phyloP scores from a whole-genome alignment of 2,329 filamentous ascomycete species.

The Diaporthe sp. region DNA sequence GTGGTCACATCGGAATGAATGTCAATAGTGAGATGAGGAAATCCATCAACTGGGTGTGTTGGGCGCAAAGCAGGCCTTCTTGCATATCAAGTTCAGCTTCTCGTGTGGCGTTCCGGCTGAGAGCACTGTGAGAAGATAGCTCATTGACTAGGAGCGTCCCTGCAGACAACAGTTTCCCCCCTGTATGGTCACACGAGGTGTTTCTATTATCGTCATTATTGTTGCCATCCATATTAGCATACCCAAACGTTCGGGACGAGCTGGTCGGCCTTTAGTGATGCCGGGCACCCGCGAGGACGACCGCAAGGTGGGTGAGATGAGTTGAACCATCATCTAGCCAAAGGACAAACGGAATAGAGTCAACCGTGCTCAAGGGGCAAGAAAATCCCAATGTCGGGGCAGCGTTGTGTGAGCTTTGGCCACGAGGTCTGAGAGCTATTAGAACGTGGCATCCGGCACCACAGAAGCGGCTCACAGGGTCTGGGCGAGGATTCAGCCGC shows the following conservation, averaged over 20 bases:
- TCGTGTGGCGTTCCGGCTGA: slow-evolving; percentile 18
- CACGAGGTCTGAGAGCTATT: slow-evolving; percentile 7
- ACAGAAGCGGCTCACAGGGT: background rate
- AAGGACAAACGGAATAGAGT: background rate
- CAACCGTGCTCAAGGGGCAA: background rate
- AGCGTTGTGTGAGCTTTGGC: slow-evolving; percentile 14
- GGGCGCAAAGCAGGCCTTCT: background rate
- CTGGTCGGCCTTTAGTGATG: background rate
- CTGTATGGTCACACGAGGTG: background rate
- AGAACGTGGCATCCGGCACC: background rate
- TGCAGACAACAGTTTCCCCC: background rate
- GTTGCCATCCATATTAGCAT: background rate
- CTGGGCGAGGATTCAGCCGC: background rate
- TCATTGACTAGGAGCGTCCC: background rate
- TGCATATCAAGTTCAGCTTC: background rate
- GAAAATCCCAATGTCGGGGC: background rate
- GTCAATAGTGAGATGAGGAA: slow-evolving; percentile 5
- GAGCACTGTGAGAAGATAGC: background rate
- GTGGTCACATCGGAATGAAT: background rate
- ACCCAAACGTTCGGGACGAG: background rate
- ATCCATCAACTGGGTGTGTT: background rate
- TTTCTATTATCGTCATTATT: background rate
- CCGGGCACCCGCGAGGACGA: background rate
- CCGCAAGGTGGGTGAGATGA: background rate
- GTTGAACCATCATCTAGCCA: background rate